These are phyloP conservation scores for Colletotrichum viniferum DNA, from an alignment of 2,329 filamentous ascomycete species.

Conservation along the genomic window DNA sequence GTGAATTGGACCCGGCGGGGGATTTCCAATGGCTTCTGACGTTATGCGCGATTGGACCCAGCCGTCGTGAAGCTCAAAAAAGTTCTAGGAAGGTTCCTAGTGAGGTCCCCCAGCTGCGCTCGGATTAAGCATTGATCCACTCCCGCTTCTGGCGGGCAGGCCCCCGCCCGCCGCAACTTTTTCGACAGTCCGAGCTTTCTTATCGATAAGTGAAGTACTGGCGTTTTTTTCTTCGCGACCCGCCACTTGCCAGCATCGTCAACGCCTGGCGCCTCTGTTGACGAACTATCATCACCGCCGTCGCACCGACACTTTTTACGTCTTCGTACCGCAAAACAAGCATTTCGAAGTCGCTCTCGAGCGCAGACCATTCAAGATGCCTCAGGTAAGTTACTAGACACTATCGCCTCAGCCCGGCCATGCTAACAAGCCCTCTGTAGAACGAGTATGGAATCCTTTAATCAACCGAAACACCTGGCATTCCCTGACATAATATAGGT, in stretches of 20 bases:
- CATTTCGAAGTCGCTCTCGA: background rate
- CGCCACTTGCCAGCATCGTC: conserved; percentile 6
- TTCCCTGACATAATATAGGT: background rate
- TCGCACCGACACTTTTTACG: background rate
- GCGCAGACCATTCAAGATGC: conserved; percentile 16
- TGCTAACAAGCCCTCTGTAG: background rate
- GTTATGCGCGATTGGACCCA: background rate
- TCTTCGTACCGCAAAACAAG: background rate
- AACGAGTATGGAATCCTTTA: conserved; percentile 52
- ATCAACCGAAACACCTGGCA: background rate
- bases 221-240: conserved; percentile 13
- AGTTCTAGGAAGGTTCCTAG: conserved; percentile 8
- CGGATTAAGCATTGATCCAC: conserved; percentile 1
- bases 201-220: conserved; percentile 11
- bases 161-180: background rate
- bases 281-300: background rate
- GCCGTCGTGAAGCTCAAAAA: conserved; percentile 6
- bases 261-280: background rate
- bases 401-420: background rate
- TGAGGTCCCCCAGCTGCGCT: background rate
- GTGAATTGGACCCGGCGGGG: background rate
- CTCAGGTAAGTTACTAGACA: background rate
- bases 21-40: background rate
- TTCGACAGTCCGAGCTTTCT: background rate
- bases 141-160: background rate